Evolutionary conservation across 495 filamentous ascomycete genomes (phyloP).

Genomic region (Neurospora tetrasperma): DNA sequence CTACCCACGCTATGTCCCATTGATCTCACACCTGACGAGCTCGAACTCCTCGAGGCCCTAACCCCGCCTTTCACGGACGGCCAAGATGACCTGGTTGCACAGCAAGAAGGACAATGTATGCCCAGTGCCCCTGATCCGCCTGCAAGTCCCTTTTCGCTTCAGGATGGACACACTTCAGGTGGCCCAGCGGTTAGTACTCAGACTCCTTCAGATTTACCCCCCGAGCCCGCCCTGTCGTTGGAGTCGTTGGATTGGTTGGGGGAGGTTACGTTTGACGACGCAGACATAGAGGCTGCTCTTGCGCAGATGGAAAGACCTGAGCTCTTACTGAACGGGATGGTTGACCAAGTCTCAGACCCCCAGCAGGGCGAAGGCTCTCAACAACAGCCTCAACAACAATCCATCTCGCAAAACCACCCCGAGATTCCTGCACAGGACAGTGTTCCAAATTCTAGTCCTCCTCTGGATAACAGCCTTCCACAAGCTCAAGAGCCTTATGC

Average conservation of each 20-base stretch:
- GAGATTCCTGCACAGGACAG: background rate
- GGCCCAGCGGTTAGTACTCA: constrained; percentile 22
- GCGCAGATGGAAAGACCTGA: background rate
- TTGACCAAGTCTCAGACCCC: background rate
- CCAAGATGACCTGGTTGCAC: background rate
- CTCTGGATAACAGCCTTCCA: background rate
- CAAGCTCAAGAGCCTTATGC: background rate
- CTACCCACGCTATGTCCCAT: constrained; percentile 3
- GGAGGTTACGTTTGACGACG: background rate
- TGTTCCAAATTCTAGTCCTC: background rate
- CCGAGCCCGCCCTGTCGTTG: background rate
- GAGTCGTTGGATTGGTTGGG: constrained; percentile 1
- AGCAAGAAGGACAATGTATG: background rate
- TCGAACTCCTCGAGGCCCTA: background rate
- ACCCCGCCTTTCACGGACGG: constrained; percentile 1
- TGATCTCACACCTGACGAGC: background rate
- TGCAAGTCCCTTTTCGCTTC: constrained; percentile 13
- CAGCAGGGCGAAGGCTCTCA: background rate
- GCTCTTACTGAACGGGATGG: background rate
- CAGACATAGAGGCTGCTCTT: background rate
- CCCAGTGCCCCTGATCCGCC: constrained; percentile 22
- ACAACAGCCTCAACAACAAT: background rate
- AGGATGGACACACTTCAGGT: constrained; percentile 22
- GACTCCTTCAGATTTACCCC: constrained; percentile 3
- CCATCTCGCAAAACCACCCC: background rate